Evolutionary conservation across 176 grass and related monocot genomes (phyloP), one percentile per base, ranked within the genome.

Genomic region (Thalia dealbata): DNA sequence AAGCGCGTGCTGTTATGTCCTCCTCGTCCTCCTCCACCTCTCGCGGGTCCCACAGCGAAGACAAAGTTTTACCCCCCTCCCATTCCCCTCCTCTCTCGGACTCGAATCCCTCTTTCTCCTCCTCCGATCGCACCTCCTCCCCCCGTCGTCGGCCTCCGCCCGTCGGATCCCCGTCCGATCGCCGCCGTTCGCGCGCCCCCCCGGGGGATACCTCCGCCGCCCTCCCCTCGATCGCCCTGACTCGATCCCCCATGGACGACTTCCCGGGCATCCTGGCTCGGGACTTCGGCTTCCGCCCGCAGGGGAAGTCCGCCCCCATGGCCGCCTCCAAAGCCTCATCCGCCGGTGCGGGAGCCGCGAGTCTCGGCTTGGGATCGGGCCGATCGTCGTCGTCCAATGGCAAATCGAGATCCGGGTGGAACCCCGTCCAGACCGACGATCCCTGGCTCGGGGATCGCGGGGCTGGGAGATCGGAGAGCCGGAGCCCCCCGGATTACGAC

Each of bases 211-310:
- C 26, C 2, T 3, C 27, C 4, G 6, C 28, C 27, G 22, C 21
- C 32, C 35, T 10, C 65, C 8, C 43, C 19, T 23, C 19, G 38
- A 45, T 68, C 65, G 19, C 32, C 19, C 30, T 16, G 38, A 5
- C 22, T 43, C 24, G 19, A 11, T 23, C 18, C 19, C 32, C 19
- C 21, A 68, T 68, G 65, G 65, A 72, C 25, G 70, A 72, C 24
- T 72, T 72, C 70, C 50, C 70, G 48, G 48, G 70, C 46, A 72
- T 72, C 48, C 70, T 72, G 48, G 70, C 70, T 52, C 70, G 70
- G 70, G 70, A 72, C 26, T 72, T 91, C 78, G 88, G 88, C 67
- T 76, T 91, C 52, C 88, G 88, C 25, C 84, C 88, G 2, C 65
- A 68, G 35, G 88, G 88, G 7, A 91, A 87, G 72, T 77, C 84